Percentiles rank a stretch among this genome's conserved stretches.
Conservation (phyloP, 495 filamentous ascomycete species). For the Podospora comata region DNA sequence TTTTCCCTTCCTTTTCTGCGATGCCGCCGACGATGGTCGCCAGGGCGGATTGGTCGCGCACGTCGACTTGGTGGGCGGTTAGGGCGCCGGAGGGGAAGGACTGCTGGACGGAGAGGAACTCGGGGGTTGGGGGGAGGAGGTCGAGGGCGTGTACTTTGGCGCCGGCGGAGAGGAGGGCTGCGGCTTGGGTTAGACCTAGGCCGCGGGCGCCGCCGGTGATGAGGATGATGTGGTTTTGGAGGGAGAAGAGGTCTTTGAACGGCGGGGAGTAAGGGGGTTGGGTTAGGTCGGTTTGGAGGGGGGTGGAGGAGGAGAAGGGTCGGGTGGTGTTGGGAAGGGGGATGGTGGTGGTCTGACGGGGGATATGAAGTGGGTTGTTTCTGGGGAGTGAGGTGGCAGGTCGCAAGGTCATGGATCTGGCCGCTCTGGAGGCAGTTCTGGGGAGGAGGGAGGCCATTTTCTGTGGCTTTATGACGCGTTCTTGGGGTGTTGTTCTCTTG, state of each 20-base stretch:
- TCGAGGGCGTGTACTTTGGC: constrained; percentile 65
- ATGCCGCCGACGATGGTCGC: constrained; percentile 67
- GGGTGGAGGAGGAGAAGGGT: constrained; percentile 1
- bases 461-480: not conserved
- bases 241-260: constrained; percentile 70
- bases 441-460: not conserved
- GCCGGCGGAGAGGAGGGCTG: constrained; percentile 77
- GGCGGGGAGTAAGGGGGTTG: constrained; percentile 17
- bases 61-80: constrained; percentile 78
- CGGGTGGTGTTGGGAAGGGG: not conserved
- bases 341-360: not conserved
- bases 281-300: not conserved
- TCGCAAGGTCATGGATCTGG: not conserved
- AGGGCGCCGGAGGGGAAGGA: constrained; percentile 41
- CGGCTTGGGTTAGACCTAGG: constrained; percentile 72
- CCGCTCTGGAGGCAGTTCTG: not conserved
- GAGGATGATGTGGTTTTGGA: constrained; percentile 70
- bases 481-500: not conserved
- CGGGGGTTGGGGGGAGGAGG: constrained; percentile 39
- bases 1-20: constrained; percentile 63
- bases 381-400: not conserved
- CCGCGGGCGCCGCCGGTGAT: constrained; percentile 79
- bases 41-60: constrained; percentile 69
- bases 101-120: constrained; percentile 2
- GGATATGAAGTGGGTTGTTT: not conserved